These are phyloP conservation scores for Solanum paucissectum DNA, from an alignment of 257 asterid genomes.

Conservation along the genomic window DNA sequence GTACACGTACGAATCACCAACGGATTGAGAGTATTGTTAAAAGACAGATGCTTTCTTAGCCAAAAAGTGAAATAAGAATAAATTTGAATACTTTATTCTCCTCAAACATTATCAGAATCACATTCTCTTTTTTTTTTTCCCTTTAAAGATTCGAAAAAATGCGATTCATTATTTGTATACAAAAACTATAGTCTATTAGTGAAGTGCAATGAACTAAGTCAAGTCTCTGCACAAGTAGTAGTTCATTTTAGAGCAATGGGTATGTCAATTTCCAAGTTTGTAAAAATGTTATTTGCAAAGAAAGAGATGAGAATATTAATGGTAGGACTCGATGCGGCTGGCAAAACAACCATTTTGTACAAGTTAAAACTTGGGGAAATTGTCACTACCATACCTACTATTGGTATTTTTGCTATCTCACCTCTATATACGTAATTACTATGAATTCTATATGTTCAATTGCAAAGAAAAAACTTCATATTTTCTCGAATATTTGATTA, in stretches of 20 bases:
- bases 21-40: not conserved
- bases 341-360: conserved; percentile 38
- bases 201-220: not conserved
- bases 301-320: conserved; percentile 43
- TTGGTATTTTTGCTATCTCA: conserved; percentile 15
- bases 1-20: not conserved
- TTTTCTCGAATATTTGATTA: not conserved
- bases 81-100: conserved; percentile 3
- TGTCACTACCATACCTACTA: conserved; percentile 39
- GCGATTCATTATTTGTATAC: not conserved
- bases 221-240: not conserved
- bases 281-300: conserved; percentile 24
- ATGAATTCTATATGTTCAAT: not conserved
- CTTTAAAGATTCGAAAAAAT: not conserved
- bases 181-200: not conserved
- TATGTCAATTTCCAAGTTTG: conserved; percentile 20
- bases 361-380: conserved; percentile 43
- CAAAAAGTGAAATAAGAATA: not conserved
- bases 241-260: conserved; percentile 21
- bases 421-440: not conserved
- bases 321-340: conserved; percentile 49
- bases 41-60: not conserved
- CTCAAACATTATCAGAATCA: conserved; percentile 7
- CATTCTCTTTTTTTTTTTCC: not conserved
- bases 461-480: not conserved